phyloP scores from a whole-genome alignment of 2,329 filamentous ascomycete genomes.

The Monilinia aucupariae region DNA sequence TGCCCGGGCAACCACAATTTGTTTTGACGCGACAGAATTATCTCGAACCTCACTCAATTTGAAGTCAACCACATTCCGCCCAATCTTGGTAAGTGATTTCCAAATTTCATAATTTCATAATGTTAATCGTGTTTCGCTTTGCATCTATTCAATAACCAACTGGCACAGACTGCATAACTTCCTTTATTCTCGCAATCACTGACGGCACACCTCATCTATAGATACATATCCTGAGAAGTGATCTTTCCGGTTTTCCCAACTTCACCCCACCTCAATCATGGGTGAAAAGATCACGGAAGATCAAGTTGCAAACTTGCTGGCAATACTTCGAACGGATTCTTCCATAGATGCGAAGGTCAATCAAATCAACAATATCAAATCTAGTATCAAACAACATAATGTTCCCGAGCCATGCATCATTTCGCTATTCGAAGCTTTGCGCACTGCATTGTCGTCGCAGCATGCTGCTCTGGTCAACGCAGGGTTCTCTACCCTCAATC shows the following conservation, averaged over 20 bases:
- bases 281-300: constrained; percentile 55
- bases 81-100: constrained; percentile 8
- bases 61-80: constrained; percentile 6
- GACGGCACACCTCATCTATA: constrained; percentile 23
- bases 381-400: constrained; percentile 86
- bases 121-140: neutral
- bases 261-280: constrained; percentile 36
- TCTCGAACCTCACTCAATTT: constrained; percentile 5
- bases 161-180: constrained; percentile 8
- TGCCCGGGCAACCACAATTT: constrained; percentile 17
- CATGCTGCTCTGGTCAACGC: constrained; percentile 74
- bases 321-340: constrained; percentile 54
- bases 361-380: constrained; percentile 71
- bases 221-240: constrained; percentile 17
- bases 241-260: constrained; percentile 13
- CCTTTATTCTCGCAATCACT: constrained; percentile 3
- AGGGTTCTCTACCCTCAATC: constrained; percentile 81
- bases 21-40: constrained; percentile 16
- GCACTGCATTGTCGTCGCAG: constrained; percentile 67
- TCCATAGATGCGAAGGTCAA: constrained; percentile 66
- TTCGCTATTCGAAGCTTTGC: constrained; percentile 76
- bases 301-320: constrained; percentile 51
- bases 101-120: neutral
- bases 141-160: neutral
- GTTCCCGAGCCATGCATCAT: constrained; percentile 70